Conservation (phyloP, 1,284 basidiomycete genomes). For the Microbotryomycetes sp. region DNA sequence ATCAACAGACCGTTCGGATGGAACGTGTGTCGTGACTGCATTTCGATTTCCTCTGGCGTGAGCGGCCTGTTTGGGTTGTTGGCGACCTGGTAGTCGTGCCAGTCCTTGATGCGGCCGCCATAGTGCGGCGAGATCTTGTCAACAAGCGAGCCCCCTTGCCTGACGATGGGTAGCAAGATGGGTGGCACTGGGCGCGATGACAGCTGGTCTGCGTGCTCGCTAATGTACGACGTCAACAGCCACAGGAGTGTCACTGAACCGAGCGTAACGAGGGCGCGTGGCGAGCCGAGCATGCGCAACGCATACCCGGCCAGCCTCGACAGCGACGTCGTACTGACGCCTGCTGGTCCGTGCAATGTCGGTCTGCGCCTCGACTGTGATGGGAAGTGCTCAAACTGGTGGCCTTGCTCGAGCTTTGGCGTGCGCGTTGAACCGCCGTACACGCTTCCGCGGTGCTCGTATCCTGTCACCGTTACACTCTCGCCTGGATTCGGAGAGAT, state of each 20-base stretch:
- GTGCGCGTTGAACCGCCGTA: constrained; percentile 9
- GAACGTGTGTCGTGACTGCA: constrained; percentile 23
- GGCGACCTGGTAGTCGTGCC: constrained; percentile 26
- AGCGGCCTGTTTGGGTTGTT: constrained; percentile 17
- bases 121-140: constrained; percentile 20
- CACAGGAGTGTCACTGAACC: constrained; percentile 1
- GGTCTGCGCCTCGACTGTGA: background rate
- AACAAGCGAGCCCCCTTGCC: constrained; percentile 17
- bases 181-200: constrained; percentile 17
- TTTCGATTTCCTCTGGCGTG: constrained; percentile 22
- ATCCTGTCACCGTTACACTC: background rate
- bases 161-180: constrained; percentile 26
- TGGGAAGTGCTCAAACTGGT: background rate
- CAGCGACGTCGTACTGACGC: background rate
- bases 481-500: background rate
- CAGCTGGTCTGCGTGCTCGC: constrained; percentile 10
- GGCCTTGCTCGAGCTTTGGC: constrained; percentile 4
- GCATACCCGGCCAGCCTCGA: background rate
- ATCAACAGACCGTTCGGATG: constrained; percentile 28
- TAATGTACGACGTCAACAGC: constrained; percentile 4
- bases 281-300: background rate
- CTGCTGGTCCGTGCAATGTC: background rate
- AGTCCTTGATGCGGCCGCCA: constrained; percentile 22
- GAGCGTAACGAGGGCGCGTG: background rate
- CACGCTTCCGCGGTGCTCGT: background rate